Percentiles rank a stretch among this genome's conserved stretches.
Evolutionary conservation across 768 basidiomycete genomes (phyloP).

Genomic region (Mycena vitilis): DNA sequence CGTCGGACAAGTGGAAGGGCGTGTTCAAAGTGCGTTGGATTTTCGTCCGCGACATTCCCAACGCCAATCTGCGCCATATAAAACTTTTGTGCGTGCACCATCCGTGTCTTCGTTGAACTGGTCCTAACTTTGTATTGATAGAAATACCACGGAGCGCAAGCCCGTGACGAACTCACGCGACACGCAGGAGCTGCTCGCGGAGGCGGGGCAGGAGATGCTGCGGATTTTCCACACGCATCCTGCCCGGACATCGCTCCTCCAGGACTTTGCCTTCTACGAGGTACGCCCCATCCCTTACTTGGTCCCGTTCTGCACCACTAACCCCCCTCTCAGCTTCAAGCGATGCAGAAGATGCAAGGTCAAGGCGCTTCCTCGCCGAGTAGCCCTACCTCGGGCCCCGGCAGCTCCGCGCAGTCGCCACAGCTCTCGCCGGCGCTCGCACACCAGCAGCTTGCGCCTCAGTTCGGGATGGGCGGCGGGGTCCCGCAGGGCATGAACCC

Average conservation of each 20-base stretch:
- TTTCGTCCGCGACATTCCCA: conserved; percentile 95
- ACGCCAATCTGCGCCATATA: conserved; percentile 89
- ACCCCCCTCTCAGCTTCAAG: conserved; percentile 71
- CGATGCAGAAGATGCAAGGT: conserved; percentile 79
- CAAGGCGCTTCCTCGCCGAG: conserved; percentile 50
- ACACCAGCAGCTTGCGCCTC: conserved; percentile 57
- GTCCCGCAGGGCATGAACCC: conserved; percentile 43
- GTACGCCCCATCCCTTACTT: conserved; percentile 52
- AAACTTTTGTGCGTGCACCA: conserved; percentile 46
- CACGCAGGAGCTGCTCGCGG: conserved; percentile 95
- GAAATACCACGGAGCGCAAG: conserved; percentile 98
- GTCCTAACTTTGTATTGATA: conserved; percentile 42
- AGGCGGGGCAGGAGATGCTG: conserved; percentile 97
- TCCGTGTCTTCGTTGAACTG: not conserved
- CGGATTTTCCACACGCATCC: conserved; percentile 95
- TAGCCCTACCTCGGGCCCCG: conserved; percentile 48
- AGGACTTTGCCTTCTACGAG: conserved; percentile 95
- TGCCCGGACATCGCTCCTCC: conserved; percentile 90
- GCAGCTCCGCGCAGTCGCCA: conserved; percentile 54
- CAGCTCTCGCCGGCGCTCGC: conserved; percentile 53
- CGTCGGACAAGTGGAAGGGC: conserved; percentile 99
- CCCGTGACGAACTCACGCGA: conserved; percentile 98
- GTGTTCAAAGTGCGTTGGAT: conserved; percentile 99
- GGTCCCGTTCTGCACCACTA: conserved; percentile 9
- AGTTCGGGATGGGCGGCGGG: conserved; percentile 44